Conservation (phyloP, 345 rosid genomes). For the Psidium friedrichsthalianum region DNA sequence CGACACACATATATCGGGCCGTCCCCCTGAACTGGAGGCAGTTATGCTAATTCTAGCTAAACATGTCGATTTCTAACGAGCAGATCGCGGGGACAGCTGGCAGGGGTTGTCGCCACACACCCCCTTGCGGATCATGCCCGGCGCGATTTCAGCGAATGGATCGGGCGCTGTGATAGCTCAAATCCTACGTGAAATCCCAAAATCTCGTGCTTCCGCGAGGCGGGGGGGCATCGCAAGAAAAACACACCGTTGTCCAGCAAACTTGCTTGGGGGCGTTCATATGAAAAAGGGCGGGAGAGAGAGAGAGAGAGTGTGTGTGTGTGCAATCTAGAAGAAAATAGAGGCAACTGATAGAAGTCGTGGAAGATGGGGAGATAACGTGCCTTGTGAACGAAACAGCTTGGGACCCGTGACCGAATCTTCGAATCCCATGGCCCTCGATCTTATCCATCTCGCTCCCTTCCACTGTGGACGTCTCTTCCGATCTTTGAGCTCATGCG, state of each 20-base stretch:
- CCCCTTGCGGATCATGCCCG: too few species aligned
- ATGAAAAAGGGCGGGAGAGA: too few species aligned
- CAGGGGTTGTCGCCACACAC: too few species aligned
- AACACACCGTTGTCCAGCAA: neutral
- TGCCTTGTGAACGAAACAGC: neutral
- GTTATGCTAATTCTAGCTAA: neutral
- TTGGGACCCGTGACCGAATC: neutral
- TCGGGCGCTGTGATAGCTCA: fast-evolving
- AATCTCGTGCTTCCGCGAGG: neutral
- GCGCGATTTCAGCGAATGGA: fast-evolving
- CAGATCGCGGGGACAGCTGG: fast-evolving
- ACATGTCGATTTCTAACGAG: fast-evolving
- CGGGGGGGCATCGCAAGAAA: neutral
- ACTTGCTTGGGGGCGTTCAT: neutral
- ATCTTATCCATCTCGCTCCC: neutral
- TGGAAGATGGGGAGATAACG: neutral
- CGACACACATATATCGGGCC: neutral
- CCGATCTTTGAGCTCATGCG: neutral
- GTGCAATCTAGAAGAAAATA: too few species aligned
- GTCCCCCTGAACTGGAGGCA: fast-evolving
- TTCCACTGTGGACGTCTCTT: neutral
- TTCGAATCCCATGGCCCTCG: neutral
- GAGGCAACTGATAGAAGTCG: neutral
- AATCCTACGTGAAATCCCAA: neutral
- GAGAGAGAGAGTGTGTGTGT: too few species aligned